Conservation (phyloP, 805 yeast genomes). For the Ogataea pilisensis region DNA sequence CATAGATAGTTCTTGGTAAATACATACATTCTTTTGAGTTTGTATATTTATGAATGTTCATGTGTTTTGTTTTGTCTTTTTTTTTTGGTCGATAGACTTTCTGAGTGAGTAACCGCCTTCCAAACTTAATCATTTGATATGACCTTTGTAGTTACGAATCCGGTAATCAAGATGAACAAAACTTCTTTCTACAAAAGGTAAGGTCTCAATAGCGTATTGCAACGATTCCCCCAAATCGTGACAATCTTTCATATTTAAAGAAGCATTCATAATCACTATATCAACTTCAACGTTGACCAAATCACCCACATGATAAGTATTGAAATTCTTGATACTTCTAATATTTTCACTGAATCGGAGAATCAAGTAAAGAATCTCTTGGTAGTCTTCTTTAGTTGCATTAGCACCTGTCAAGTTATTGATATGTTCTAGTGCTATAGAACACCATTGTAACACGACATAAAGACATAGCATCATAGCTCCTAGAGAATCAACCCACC, state of each 20-base stretch:
- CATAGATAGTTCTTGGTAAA: too few relatives aligned
- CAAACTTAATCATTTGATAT: conserved; percentile 25
- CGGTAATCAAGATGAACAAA: conserved; percentile 73
- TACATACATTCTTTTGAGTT: too few relatives aligned
- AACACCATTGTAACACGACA: conserved; percentile 60
- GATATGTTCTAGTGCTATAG: conserved; percentile 66
- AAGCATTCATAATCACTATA: conserved; percentile 47
- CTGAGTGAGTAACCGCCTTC: too few relatives aligned
- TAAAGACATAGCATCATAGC: conserved; percentile 61
- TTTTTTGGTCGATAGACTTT: too few relatives aligned
- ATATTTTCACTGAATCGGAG: conserved; percentile 66
- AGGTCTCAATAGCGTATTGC: conserved; percentile 74
- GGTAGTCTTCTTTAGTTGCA: conserved; percentile 58
- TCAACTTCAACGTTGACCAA: conserved; percentile 74
- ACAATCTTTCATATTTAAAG: conserved; percentile 54
- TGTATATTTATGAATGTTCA: too few relatives aligned
- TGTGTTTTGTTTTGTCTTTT: too few relatives aligned
- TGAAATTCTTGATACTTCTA: conserved; percentile 57
- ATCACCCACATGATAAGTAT: conserved; percentile 78
- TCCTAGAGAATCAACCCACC: conserved; percentile 78
- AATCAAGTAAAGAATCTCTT: conserved; percentile 63
- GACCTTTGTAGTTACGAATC: conserved; percentile 37
- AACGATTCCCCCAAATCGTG: conserved; percentile 81
- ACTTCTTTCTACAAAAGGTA: conserved; percentile 75
- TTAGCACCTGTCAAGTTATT: conserved; percentile 71